Evolutionary conservation across 108 stramenopile genomes (phyloP).

Genomic region (Parietichytrium sp.): DNA sequence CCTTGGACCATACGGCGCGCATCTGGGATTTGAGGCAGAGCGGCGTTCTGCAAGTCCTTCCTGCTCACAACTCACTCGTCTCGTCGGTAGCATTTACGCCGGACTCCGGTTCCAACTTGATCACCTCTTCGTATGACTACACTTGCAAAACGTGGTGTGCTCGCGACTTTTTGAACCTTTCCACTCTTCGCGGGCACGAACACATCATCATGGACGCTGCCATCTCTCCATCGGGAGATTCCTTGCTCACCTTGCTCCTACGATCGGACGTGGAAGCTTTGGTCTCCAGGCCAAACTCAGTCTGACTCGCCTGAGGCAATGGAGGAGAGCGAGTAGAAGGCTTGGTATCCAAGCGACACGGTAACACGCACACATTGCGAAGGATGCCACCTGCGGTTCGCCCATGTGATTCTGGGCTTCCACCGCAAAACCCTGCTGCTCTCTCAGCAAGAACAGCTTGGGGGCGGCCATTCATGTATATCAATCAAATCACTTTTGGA

Average conservation of each 20-base stretch:
- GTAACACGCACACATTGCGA: too few species aligned
- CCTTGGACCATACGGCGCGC: constrained; percentile 87
- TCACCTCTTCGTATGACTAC: constrained; percentile 86
- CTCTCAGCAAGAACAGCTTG: too few species aligned
- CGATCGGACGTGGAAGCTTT: constrained; percentile 29
- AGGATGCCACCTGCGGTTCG: too few species aligned
- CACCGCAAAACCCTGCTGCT: too few species aligned
- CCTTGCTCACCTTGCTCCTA: constrained; percentile 13
- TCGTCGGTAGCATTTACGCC: constrained; percentile 75
- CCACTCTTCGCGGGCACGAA: constrained; percentile 82
- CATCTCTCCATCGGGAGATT: background rate
- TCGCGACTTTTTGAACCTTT: constrained; percentile 73
- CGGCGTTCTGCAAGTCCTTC: constrained; percentile 75
- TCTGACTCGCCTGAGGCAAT: too few species aligned
- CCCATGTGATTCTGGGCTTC: too few species aligned
- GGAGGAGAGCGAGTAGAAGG: too few species aligned
- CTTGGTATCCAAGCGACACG: too few species aligned
- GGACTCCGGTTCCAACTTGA: constrained; percentile 76
- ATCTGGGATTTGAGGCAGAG: constrained; percentile 87
- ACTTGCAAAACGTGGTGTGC: constrained; percentile 83
- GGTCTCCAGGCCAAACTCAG: too few species aligned
- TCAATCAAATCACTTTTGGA: too few species aligned
- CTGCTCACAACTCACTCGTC: constrained; percentile 88
- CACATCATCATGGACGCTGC: constrained; percentile 83
- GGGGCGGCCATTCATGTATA: too few species aligned